A percentile compares a stretch with the other conserved stretches of the same genome.
Conservation (phyloP, 192 early-diverging fungal species). For the Umbelopsis ramanniana region DNA sequence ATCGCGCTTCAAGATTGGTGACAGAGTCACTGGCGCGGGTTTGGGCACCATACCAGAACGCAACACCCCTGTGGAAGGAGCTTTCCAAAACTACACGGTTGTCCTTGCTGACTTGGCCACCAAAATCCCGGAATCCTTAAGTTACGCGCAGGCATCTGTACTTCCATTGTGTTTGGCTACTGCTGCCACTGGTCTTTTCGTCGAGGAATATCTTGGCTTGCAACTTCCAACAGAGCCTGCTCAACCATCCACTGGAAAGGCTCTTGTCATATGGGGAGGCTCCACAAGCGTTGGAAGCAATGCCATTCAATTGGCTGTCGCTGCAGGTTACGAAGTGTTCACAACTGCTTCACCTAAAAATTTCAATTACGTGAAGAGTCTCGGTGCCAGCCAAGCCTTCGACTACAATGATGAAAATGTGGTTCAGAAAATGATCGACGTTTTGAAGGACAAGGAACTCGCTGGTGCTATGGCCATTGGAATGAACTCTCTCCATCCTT, state of each 20-base stretch:
- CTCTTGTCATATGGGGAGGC: slow-evolving; percentile 57
- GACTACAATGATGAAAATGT: slow-evolving; percentile 47
- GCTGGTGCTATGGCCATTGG: slow-evolving; percentile 10
- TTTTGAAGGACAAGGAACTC: neutral
- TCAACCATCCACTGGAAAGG: slow-evolving; percentile 24
- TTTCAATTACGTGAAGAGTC: slow-evolving; percentile 35
- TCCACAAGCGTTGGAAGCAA: slow-evolving; percentile 61
- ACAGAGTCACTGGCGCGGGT: slow-evolving; percentile 49
- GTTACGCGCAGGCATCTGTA: slow-evolving; percentile 48
- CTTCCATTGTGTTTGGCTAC: slow-evolving; percentile 59
- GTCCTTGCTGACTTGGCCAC: neutral
- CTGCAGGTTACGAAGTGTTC: slow-evolving; percentile 41
- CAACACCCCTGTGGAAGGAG: slow-evolving; percentile 23
- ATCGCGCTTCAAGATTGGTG: slow-evolving; percentile 40
- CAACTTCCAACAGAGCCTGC: slow-evolving; percentile 1
- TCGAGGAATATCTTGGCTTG: slow-evolving; percentile 21
- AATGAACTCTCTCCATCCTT: neutral
- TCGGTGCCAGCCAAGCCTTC: slow-evolving; percentile 56
- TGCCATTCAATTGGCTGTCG: slow-evolving; percentile 42
- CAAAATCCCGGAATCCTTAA: slow-evolving; percentile 20
- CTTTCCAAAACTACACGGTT: neutral
- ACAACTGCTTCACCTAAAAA: slow-evolving; percentile 57
- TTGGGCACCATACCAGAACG: slow-evolving; percentile 36
- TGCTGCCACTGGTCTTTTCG: slow-evolving; percentile 50
- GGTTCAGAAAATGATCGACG: slow-evolving; percentile 4